These are phyloP conservation scores for Friedmanniomyces simplex DNA, from an alignment of 495 filamentous ascomycete genomes.

Conservation along the genomic window DNA sequence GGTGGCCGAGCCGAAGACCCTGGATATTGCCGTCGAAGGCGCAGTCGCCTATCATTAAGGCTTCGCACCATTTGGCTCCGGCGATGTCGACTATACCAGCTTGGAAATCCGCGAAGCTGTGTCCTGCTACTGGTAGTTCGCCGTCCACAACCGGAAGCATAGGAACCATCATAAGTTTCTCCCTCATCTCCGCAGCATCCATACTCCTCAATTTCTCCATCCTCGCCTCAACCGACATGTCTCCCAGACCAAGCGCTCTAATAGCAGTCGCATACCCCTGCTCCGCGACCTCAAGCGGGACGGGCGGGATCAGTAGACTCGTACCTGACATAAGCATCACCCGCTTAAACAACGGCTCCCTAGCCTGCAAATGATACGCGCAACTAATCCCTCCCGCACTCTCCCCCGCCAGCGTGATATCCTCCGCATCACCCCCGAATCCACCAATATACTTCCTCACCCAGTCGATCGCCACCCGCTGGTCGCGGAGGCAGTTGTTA, in stretches of 20 bases:
- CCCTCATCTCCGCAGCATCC: constrained; percentile 29
- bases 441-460: constrained; percentile 23
- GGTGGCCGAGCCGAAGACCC: constrained; percentile 5
- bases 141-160: constrained; percentile 31
- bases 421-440: constrained; percentile 27
- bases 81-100: constrained; percentile 22
- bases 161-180: constrained; percentile 14
- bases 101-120: constrained; percentile 7
- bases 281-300: constrained; percentile 30
- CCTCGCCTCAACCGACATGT: constrained; percentile 25
- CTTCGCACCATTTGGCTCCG: constrained; percentile 27
- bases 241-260: constrained; percentile 30
- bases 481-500: constrained; percentile 28
- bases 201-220: constrained; percentile 30
- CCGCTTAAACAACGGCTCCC: constrained; percentile 33
- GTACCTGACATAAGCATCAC: constrained; percentile 35
- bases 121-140: constrained; percentile 27
- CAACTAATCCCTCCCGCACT: constrained; percentile 29
- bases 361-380: constrained; percentile 34
- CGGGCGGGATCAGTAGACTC: constrained; percentile 26
- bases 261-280: constrained; percentile 32
- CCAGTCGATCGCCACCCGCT: constrained; percentile 26
- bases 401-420: constrained; percentile 28
- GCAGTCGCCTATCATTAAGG: constrained; percentile 37
- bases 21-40: constrained; percentile 33